Evolutionary conservation across 2,329 filamentous ascomycete species (phyloP).

Genomic region (Xylaria sp.): DNA sequence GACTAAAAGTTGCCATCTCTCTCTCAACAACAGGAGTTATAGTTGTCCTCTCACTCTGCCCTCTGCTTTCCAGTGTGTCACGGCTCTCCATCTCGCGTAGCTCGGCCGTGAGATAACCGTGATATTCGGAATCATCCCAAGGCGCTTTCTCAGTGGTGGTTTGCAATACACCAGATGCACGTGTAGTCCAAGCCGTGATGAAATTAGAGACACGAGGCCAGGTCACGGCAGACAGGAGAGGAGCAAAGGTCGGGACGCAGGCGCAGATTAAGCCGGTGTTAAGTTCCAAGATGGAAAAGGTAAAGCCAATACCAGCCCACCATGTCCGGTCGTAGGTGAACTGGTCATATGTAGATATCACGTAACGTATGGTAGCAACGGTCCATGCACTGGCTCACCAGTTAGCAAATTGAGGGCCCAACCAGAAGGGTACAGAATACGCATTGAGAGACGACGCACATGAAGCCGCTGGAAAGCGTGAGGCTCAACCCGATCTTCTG

Average conservation of each 20-base stretch:
- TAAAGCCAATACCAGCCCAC: slow-evolving; percentile 49
- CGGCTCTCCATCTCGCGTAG: background rate
- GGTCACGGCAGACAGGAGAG: slow-evolving; percentile 41
- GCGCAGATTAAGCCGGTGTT: slow-evolving; percentile 49
- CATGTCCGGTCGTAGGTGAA: slow-evolving; percentile 47
- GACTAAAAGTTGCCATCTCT: slow-evolving; percentile 38
- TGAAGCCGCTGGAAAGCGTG: slow-evolving; percentile 45
- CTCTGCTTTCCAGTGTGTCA: background rate
- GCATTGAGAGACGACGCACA: slow-evolving; percentile 40
- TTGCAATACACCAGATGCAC: slow-evolving; percentile 37
- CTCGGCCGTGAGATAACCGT: slow-evolving; percentile 22
- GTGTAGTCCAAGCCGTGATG: slow-evolving; percentile 34
- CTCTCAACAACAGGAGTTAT: slow-evolving; percentile 21
- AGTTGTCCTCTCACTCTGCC: slow-evolving; percentile 11
- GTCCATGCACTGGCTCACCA: slow-evolving; percentile 44
- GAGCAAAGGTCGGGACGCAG: slow-evolving; percentile 47
- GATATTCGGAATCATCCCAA: slow-evolving; percentile 29
- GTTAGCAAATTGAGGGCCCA: slow-evolving; percentile 29
- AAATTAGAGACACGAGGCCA: slow-evolving; percentile 33
- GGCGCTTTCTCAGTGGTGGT: slow-evolving; percentile 39
- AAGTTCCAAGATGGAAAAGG: slow-evolving; percentile 48
- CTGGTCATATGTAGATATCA: slow-evolving; percentile 48
- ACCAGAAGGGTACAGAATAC: background rate
- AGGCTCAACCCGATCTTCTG: slow-evolving; percentile 49
- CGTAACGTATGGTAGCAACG: slow-evolving; percentile 47